A percentile compares a stretch with the other conserved stretches of the same genome.
phyloP scores from a whole-genome alignment of 768 basidiomycete genomes.

The Fomitopsis serialis region DNA sequence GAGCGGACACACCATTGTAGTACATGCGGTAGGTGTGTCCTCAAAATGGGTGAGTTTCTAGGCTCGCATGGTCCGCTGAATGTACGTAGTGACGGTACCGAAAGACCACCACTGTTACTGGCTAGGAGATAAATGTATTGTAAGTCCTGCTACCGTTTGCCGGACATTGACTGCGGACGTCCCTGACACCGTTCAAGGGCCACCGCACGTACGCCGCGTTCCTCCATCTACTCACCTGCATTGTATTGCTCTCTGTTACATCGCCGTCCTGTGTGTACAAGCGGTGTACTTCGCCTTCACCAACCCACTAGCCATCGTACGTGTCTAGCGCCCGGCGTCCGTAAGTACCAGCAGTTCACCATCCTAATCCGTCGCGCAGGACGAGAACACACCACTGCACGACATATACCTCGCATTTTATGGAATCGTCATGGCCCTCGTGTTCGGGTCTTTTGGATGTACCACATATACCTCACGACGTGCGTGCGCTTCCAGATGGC shows the following conservation, averaged over 20 bases:
- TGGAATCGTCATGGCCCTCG: slow-evolving; percentile 53
- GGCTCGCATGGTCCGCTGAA: not conserved
- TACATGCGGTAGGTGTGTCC: slow-evolving; percentile 66
- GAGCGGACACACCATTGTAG: slow-evolving; percentile 76
- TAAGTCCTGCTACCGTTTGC: slow-evolving; percentile 28
- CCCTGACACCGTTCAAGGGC: slow-evolving; percentile 41
- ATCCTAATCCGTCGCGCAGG: slow-evolving; percentile 32
- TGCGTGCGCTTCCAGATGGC: slow-evolving; percentile 32
- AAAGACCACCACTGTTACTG: slow-evolving; percentile 86
- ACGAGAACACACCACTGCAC: slow-evolving; percentile 64
- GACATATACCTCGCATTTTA: slow-evolving; percentile 58
- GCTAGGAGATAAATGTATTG: slow-evolving; percentile 74
- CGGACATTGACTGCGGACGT: not conserved
- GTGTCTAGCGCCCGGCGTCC: slow-evolving; percentile 15
- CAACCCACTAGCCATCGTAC: slow-evolving; percentile 57
- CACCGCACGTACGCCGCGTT: slow-evolving; percentile 83
- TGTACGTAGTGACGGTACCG: not conserved
- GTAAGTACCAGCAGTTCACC: not conserved
- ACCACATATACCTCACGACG: slow-evolving; percentile 75
- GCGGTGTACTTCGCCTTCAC: slow-evolving; percentile 63
- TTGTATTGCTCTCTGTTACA: slow-evolving; percentile 62
- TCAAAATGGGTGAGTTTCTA: slow-evolving; percentile 70
- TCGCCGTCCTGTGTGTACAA: slow-evolving; percentile 44
- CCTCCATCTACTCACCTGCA: slow-evolving; percentile 65
- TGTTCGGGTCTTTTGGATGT: slow-evolving; percentile 74